Base-by-base conservation (phyloP, 2,329 filamentous ascomycete genomes). In the Colletotrichum sojae region DNA sequence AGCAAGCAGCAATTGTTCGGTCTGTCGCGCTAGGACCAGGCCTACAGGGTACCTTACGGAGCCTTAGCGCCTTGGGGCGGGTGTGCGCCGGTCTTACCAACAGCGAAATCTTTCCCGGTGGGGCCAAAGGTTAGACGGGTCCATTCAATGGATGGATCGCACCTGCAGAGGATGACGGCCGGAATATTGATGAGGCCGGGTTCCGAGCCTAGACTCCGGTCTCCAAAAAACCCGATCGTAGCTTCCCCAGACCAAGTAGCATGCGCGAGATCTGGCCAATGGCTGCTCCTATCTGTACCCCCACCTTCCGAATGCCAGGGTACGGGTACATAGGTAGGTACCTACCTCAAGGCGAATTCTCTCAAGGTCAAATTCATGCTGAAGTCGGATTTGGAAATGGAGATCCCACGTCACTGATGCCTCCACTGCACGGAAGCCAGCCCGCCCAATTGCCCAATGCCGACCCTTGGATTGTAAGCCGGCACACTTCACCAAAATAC, bases 181-280 rank as follows among this genome's bases (percentile, higher is more conserved):
- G 58, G 68, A 68, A 63, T 15, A 70, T 68, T 40, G 25, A 18
- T 18, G 16, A 31, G 8, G 45, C 67, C 62, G 55, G 43, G 4
- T n/a, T 20, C 62, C 62, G 62, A 40, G 52, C 20, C 51, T 67
- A 58, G 67, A 51, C 63, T 55, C 16, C 18, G 45, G 45, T 13
- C 45, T 69, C 46, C 46, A 25, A 13, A 27, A 40, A 67, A 61
- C 56, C 27, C 62, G 62, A 69, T 69, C 55, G 31, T 52, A 57
- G 45, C 39, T 69, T 67, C 51, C 67, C 67, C 55, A 67, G 63
- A 56, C 55, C 61, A 56, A 56, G 65, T 54, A 22, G 46, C 51
- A 49, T 20, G 45, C 49, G 51, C 55, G 63, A 69, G 67, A 69
- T 69, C 62, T 43, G 52, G 20, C 67, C 67, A 69, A 69, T 69